phyloP scores from a whole-genome alignment of 306 rosid genomes.

The Quercus parvula region DNA sequence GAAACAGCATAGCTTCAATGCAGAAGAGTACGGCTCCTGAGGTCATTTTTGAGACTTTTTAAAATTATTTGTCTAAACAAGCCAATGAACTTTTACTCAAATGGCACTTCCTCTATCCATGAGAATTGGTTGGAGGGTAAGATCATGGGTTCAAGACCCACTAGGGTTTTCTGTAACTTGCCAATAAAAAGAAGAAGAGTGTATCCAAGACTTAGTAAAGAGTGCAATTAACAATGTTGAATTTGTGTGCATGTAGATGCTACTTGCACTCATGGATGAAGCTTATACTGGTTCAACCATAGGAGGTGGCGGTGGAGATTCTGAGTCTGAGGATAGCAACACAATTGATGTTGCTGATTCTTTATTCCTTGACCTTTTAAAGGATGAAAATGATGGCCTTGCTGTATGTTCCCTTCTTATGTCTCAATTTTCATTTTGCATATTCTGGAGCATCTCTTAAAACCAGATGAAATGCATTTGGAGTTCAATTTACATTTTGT shows the following conservation, averaged over 20 bases:
- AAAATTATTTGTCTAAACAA: conserved; percentile 6
- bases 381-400: conserved; percentile 98
- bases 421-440: conserved; percentile 9
- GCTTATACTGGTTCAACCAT: conserved; percentile 96
- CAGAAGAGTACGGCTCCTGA: conserved; percentile 94
- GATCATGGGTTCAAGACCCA: too few species aligned
- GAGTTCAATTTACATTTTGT: not conserved
- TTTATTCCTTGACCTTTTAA: conserved; percentile 81
- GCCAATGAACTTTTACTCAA: not conserved
- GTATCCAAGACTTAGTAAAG: conserved; percentile 10
- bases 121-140: too few species aligned
- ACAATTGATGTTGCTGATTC: conserved; percentile 80
- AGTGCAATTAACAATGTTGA: conserved; percentile 8
- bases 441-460: not conserved
- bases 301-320: conserved; percentile 91
- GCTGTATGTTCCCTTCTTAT: conserved; percentile 55
- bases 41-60: conserved; percentile 41
- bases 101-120: too few species aligned
- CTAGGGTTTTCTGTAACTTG: too few species aligned
- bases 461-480: not conserved
- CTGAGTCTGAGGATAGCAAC: conserved; percentile 77
- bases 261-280: conserved; percentile 98
- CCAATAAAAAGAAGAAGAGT: too few species aligned
- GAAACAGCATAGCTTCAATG: conserved; percentile 86
- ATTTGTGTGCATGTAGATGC: conserved; percentile 57